phyloP scores from a whole-genome alignment of 179 eudicot species.

The Spinacia oleracea region DNA sequence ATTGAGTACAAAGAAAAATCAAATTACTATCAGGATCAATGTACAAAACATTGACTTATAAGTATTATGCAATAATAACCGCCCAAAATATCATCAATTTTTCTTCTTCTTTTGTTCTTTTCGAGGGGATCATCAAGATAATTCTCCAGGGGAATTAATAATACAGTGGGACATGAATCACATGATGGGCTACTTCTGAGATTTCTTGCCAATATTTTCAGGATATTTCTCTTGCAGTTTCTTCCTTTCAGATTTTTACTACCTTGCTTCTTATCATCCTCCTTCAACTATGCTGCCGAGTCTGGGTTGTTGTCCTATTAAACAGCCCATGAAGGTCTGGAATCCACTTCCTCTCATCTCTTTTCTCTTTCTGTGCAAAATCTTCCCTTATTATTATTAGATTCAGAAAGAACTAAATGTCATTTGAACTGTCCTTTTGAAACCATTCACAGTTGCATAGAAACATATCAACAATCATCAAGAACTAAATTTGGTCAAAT shows the following conservation, averaged over 20 bases:
- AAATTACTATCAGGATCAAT: no score
- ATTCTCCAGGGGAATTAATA: neutral
- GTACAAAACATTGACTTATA: conserved; percentile 7
- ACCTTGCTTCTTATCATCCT: conserved; percentile 27
- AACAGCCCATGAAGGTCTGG: conserved; percentile 36
- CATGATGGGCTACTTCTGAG: conserved; percentile 15
- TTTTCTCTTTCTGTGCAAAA: neutral
- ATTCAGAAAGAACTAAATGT: neutral
- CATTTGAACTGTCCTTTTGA: no score
- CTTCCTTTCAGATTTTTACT: conserved; percentile 22
- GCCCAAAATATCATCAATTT: neutral
- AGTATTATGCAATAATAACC: neutral
- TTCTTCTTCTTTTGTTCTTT: no score
- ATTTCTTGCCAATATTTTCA: conserved; percentile 29
- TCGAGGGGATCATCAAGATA: neutral
- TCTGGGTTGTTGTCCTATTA: conserved; percentile 31
- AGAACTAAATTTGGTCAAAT: no score
- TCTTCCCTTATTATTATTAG: neutral
- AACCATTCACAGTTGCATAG: no score
- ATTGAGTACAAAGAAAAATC: no score
- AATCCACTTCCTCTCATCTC: conserved; percentile 26
- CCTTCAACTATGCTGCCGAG: conserved; percentile 8
- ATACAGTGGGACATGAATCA: neutral
- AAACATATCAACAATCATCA: no score
- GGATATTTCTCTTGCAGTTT: conserved; percentile 25